Base-by-base conservation (phyloP, 345 rosid genomes). In the Brassica rapa region DNA sequence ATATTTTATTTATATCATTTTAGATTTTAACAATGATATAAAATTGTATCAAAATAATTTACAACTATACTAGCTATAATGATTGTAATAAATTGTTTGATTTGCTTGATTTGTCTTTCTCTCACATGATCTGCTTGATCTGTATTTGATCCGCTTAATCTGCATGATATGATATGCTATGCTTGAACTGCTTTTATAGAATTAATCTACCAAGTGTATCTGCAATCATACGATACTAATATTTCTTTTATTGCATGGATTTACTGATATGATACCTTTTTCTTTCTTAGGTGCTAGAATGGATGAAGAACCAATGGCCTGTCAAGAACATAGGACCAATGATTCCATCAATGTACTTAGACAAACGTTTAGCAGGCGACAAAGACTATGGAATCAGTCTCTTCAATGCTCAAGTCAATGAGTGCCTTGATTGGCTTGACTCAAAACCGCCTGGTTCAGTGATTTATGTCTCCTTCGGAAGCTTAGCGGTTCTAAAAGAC, bases 331-430 rank as follows among this genome's bases (percentile, higher is more conserved):
- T 89, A 25, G 90, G 92, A 35, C 92, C 88, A 29, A 79, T 73
- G 37, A 68, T 89, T 41, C 90, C 93, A 60, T 87, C 89, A 59
- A 74, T 77, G 79, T 87, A 81, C 82, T 75, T 86, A 23, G 93
- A 89, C 82, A 83, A 73, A 49, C 67, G 89, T 21, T 8, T 86
- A 27, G 79, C 69, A 25, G 87, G 83, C 1, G 85, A 87, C 72
- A 82, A 80, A 30, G 87, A 86, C 30, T 89, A 84, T 5, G 91
- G 89, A 4, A 62, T 85, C 30, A 84, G 74, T 75, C 85, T 86
- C 76, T 87, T 87, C 83, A 74, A 86, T 29, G 81, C 86, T 1
- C 78, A 84, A 25, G 68, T 41, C 0, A 83, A 74, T 32, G 66
- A 70, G 56, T 82, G 86, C 67, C 74, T 80, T n/a, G 74, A 84